Evolutionary conservation across 148 eudicot species (phyloP).

Genomic region (Silene uniflora): DNA sequence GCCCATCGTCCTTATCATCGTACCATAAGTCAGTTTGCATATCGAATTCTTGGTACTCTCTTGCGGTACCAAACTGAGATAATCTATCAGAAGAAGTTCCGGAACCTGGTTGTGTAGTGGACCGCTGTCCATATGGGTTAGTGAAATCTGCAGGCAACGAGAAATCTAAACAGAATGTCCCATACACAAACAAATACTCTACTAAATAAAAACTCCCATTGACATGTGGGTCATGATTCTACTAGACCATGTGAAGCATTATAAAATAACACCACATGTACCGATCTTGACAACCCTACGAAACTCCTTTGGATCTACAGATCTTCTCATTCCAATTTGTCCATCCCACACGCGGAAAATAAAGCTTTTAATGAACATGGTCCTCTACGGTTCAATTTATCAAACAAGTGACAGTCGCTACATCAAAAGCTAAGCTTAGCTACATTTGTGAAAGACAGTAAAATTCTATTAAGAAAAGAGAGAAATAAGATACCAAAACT

Average conservation of each 20-base stretch:
- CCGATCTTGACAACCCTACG: not conserved
- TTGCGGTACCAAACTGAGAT: conserved; percentile 95
- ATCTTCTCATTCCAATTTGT: not conserved
- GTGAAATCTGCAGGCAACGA: conserved; percentile 55
- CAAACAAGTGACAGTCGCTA: conserved; percentile 1
- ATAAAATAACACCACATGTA: not conserved
- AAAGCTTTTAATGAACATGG: conserved; percentile 1
- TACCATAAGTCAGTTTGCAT: conserved; percentile 87
- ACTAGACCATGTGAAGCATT: not conserved
- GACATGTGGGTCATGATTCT: conserved; percentile 1
- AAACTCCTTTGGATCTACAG: not conserved
- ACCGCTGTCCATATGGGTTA: conserved; percentile 72
- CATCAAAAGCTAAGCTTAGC: not conserved
- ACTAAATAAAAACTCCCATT: conserved; percentile 4
- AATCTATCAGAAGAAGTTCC: conserved; percentile 82
- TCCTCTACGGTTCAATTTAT: not conserved
- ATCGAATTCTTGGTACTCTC: conserved; percentile 90
- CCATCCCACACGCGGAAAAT: conserved; percentile 1
- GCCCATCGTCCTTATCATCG: conserved; percentile 79
- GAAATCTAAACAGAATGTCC: conserved; percentile 8
- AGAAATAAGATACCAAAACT: not conserved
- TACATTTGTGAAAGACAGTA: not conserved
- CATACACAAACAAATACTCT: not conserved
- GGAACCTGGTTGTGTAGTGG: conserved; percentile 49
- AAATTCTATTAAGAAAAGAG: not conserved